Evolutionary conservation across 345 rosid species (phyloP).

Genomic region (Camelina laxa): DNA sequence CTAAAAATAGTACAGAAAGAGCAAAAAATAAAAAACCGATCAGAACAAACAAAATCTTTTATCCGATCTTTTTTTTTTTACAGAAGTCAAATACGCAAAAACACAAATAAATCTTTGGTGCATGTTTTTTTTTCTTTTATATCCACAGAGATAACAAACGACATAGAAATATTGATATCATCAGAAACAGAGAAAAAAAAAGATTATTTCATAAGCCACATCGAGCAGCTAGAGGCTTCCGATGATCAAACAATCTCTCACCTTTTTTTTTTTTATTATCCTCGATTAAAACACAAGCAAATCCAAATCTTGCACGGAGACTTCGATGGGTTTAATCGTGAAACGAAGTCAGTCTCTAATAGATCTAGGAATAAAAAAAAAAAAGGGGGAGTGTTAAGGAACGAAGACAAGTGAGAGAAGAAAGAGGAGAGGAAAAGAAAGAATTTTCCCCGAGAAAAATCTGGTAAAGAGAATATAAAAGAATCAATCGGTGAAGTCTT

Average conservation of each 20-base stretch:
- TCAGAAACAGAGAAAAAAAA: background rate
- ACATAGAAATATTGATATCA: background rate
- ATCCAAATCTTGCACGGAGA: slow-evolving; percentile 15
- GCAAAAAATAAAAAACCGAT: slow-evolving; percentile 24
- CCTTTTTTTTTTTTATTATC: slow-evolving; percentile 38
- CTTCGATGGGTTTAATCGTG: slow-evolving; percentile 16
- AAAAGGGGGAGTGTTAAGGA: slow-evolving; percentile 15
- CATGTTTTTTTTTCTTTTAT: slow-evolving; percentile 36
- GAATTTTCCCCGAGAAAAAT: slow-evolving; percentile 37
- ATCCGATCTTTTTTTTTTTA: slow-evolving; percentile 13
- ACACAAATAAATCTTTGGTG: slow-evolving; percentile 37
- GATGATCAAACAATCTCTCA: slow-evolving; percentile 51
- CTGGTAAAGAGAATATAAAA: slow-evolving; percentile 27
- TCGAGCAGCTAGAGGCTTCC: background rate
- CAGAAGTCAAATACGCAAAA: slow-evolving; percentile 34
- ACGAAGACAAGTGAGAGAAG: slow-evolving; percentile 25
- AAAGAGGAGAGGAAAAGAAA: background rate
- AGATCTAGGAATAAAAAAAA: slow-evolving; percentile 50
- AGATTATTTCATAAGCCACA: background rate
- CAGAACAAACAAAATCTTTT: slow-evolving; percentile 37
- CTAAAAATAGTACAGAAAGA: slow-evolving; percentile 10
- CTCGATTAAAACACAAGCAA: slow-evolving; percentile 7
- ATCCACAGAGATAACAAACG: background rate
- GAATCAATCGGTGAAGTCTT: slow-evolving; percentile 22
- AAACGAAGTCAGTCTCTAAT: slow-evolving; percentile 19